Conservation (phyloP, 306 rosid species). For the Benincasa hispida region DNA sequence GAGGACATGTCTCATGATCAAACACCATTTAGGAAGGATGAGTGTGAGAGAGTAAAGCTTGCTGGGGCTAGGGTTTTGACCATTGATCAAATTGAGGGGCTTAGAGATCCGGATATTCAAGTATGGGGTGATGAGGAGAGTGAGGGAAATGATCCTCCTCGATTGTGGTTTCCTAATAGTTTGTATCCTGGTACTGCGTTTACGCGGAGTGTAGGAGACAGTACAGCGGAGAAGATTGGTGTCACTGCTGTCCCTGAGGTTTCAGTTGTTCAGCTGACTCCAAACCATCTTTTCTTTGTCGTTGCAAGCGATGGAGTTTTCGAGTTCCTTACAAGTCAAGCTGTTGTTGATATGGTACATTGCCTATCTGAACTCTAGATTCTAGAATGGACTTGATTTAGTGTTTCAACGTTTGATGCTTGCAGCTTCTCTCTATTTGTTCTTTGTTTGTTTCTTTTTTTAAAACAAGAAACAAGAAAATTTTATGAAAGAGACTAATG, state of each 20-base stretch:
- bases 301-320: conserved; percentile 96
- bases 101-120: conserved; percentile 71
- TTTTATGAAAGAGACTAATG: too few relatives aligned
- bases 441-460: neutral
- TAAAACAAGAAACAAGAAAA: too few relatives aligned
- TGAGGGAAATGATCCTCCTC: conserved; percentile 76
- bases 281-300: conserved; percentile 74
- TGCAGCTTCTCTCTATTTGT: neutral
- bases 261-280: conserved; percentile 45
- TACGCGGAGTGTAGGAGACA: conserved; percentile 94
- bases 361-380: neutral
- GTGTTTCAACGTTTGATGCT: neutral
- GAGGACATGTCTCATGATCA: conserved; percentile 84
- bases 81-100: conserved; percentile 88
- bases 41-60: conserved; percentile 74
- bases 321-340: conserved; percentile 86
- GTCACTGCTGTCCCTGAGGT: conserved; percentile 84
- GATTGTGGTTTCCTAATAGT: conserved; percentile 77
- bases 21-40: conserved; percentile 91
- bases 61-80: conserved; percentile 87
- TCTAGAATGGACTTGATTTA: neutral
- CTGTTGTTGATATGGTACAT: conserved; percentile 83
- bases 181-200: conserved; percentile 92
- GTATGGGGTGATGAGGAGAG: conserved; percentile 89
- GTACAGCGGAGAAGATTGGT: conserved; percentile 77